These are phyloP conservation scores for Stagonosporopsis chrysanthemi DNA, from an alignment of 2,329 filamentous ascomycete genomes.

Conservation along the genomic window DNA sequence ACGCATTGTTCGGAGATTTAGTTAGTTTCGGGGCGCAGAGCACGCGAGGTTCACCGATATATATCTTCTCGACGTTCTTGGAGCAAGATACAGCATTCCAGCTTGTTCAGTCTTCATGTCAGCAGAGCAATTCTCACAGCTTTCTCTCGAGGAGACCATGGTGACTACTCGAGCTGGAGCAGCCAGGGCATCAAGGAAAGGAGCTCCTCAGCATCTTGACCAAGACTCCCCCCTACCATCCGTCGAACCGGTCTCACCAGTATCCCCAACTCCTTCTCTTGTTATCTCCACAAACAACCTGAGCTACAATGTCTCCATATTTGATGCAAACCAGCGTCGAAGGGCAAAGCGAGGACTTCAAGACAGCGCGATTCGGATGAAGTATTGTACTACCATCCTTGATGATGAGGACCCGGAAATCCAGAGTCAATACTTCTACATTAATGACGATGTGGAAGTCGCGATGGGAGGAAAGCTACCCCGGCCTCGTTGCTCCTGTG, in stretches of 20 bases:
- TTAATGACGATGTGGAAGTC: slow-evolving; percentile 48
- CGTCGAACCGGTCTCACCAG: slow-evolving; percentile 27
- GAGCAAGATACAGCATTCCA: slow-evolving; percentile 23
- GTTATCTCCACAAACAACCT: slow-evolving; percentile 46
- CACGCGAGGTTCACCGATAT: slow-evolving; percentile 35
- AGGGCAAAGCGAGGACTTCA: slow-evolving; percentile 43
- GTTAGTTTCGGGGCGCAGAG: slow-evolving; percentile 16
- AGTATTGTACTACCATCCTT: slow-evolving; percentile 40
- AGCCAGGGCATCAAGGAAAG: slow-evolving; percentile 37
- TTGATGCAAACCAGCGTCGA: slow-evolving; percentile 42
- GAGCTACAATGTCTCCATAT: slow-evolving; percentile 44
- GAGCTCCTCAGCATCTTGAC: slow-evolving; percentile 27
- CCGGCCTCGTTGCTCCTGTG: slow-evolving; percentile 45
- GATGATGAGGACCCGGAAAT: slow-evolving; percentile 31
- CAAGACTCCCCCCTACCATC: slow-evolving; percentile 35
- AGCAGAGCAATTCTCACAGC: slow-evolving; percentile 47
- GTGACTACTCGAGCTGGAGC: slow-evolving; percentile 49
- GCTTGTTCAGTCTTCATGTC: slow-evolving; percentile 42
- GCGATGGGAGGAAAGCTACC: slow-evolving; percentile 36
- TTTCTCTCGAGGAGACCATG: slow-evolving; percentile 48
- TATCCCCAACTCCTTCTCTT: slow-evolving; percentile 41
- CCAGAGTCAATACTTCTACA: slow-evolving; percentile 43
- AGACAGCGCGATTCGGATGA: slow-evolving; percentile 46
- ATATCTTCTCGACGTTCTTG: slow-evolving; percentile 34
- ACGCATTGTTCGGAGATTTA: slow-evolving; percentile 20